phyloP scores from a whole-genome alignment of 2,329 filamentous ascomycete species.

The Aspergillus sp. region DNA sequence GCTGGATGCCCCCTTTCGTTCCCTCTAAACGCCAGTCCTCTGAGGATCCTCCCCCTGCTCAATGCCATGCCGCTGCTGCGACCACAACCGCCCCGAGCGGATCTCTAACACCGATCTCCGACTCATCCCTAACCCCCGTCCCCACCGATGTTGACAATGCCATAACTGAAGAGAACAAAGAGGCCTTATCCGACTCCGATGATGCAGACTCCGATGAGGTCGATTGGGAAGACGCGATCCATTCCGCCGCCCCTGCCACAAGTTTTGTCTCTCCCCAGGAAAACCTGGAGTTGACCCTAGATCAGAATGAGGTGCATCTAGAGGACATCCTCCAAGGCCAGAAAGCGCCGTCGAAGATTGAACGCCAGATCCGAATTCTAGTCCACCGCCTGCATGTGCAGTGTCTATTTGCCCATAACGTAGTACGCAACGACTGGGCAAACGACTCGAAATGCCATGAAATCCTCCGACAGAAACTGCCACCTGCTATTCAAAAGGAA shows the following conservation, averaged over 20 bases:
- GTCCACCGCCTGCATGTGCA: slow-evolving; percentile 91
- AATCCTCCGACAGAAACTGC: slow-evolving; percentile 71
- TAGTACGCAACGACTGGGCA: slow-evolving; percentile 78
- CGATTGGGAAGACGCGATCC: slow-evolving; percentile 60
- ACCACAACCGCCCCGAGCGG: slow-evolving; percentile 18
- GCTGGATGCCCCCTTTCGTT: slow-evolving; percentile 48
- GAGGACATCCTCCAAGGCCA: slow-evolving; percentile 65
- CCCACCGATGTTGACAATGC: slow-evolving; percentile 30
- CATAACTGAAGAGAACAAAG: slow-evolving; percentile 36
- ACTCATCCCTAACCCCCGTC: slow-evolving; percentile 40
- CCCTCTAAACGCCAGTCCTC: slow-evolving; percentile 43
- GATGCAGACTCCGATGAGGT: slow-evolving; percentile 58
- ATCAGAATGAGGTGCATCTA: slow-evolving; percentile 54
- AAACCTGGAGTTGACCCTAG: slow-evolving; percentile 72
- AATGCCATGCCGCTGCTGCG: slow-evolving; percentile 33
- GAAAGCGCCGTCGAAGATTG: slow-evolving; percentile 82
- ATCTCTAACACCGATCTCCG: slow-evolving; percentile 27
- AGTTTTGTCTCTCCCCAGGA: slow-evolving; percentile 56
- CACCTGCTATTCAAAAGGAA: slow-evolving; percentile 67
- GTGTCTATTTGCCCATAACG: slow-evolving; percentile 84
- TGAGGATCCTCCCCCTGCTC: slow-evolving; percentile 35
- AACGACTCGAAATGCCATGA: slow-evolving; percentile 75
- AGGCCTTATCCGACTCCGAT: slow-evolving; percentile 43
- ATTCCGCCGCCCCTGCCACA: slow-evolving; percentile 30
- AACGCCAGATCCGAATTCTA: slow-evolving; percentile 72